These are phyloP conservation scores for Penicillium sp. DNA, from an alignment of 2,329 filamentous ascomycete species.

Conservation along the genomic window DNA sequence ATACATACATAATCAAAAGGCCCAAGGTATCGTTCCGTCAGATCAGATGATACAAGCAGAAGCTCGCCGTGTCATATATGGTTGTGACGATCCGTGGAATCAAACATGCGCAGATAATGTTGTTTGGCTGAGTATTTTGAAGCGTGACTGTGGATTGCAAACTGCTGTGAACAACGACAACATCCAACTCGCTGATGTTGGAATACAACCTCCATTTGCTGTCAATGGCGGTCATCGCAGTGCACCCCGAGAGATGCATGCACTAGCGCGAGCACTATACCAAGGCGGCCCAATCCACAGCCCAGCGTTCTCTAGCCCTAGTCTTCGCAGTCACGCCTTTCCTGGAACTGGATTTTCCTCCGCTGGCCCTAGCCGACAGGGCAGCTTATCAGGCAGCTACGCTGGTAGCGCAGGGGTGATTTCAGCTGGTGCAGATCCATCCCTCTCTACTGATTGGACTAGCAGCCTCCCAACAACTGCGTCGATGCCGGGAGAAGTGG, in stretches of 20 bases:
- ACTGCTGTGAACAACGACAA: slow-evolving; percentile 32
- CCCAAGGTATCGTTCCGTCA: slow-evolving; percentile 37
- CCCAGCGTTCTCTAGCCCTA: slow-evolving; percentile 29
- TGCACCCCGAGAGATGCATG: slow-evolving; percentile 37
- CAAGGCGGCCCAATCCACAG: slow-evolving; percentile 26
- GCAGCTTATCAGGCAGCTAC: slow-evolving; percentile 37
- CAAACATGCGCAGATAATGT: slow-evolving; percentile 49
- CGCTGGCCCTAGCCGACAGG: slow-evolving; percentile 36
- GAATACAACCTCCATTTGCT: slow-evolving; percentile 46
- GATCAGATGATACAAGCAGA: slow-evolving; percentile 40
- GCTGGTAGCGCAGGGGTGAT: slow-evolving; percentile 35
- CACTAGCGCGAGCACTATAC: slow-evolving; percentile 25
- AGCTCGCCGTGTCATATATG: slow-evolving; percentile 37
- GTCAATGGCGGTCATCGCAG: slow-evolving; percentile 37
- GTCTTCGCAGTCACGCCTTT: slow-evolving; percentile 35
- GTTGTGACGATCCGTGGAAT: slow-evolving; percentile 38
- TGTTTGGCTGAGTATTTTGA: slow-evolving; percentile 47
- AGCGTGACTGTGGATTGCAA: slow-evolving; percentile 44
- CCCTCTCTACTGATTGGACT: slow-evolving; percentile 35
- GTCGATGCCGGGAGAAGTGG: slow-evolving; percentile 31
- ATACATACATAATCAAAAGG: slow-evolving; percentile 38
- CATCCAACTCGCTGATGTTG: slow-evolving; percentile 39
- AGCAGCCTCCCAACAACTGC: slow-evolving; percentile 33
- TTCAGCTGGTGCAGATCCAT: slow-evolving; percentile 26
- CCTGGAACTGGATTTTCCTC: slow-evolving; percentile 35